Evolutionary conservation across 331 rosid species (phyloP), one percentile per base, ranked within the genome.

Genomic region (Stylosanthes scabra): DNA sequence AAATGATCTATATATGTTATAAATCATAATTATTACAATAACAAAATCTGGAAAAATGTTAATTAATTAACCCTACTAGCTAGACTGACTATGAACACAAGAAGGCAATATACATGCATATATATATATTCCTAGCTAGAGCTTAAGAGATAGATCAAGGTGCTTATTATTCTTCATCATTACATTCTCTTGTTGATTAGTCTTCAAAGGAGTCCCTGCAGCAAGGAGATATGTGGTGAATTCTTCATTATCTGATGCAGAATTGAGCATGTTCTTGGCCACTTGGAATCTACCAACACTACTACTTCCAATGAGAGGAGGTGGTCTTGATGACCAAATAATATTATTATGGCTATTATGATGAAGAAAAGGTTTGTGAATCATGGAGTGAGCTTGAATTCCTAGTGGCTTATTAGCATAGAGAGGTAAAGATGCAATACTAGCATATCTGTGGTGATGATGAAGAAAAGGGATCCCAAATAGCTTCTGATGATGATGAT

Each of bases 81-180:
- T 3, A 9, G 47, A 75, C 59, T 44, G 3, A 71, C 20, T 46
- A 54, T 1, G 0, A 27, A 63, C 20, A 47, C 34, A 66, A 20
- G 4, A 34, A 34, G 39, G 25, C 12, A 56, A 34, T 34, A 34
- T 34, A 34, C 39, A 34, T 34, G 5, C 5, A 31, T 13, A 50
- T 11, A 13, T 50, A 50, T 3, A 20, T 15, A 49, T 28, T 13
- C 10, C 64, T 34, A 34, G 39, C 39, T 71, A 91, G 56, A 91
- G 97, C 80, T 83, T 87, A 57, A 91, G 86, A 15, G 95, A 89
- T 78, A 89, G 81, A 71, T 91, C 95, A 44, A 91, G 88, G 39
- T 83, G 73, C 82, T 84, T 89, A 34, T 34, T 34, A 34, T 34
- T 34, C 39, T 34, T 34, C 6, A 0, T 34, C 39, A 34, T 34